Evolutionary conservation across 805 yeast species (phyloP).

Genomic region (Saccharomycopsis sp.): DNA sequence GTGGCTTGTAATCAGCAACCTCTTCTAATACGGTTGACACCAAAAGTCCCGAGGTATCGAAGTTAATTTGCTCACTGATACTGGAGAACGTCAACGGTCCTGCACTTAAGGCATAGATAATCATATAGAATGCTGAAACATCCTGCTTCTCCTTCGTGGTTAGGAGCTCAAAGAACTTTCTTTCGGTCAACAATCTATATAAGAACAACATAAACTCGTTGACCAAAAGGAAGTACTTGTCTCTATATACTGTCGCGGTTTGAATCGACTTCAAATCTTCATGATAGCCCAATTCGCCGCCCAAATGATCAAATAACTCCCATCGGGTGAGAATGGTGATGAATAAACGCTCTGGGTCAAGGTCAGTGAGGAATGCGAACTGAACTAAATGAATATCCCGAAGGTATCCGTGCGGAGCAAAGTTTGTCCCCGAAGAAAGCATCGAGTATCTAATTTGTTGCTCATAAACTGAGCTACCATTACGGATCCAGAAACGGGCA

Average conservation of each 20-base stretch:
- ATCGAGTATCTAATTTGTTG: slow-evolving; percentile 72
- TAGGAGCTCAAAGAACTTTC: slow-evolving; percentile 14
- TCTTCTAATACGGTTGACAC: slow-evolving; percentile 43
- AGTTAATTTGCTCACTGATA: slow-evolving; percentile 23
- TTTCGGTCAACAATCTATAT: slow-evolving; percentile 18
- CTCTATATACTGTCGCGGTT: slow-evolving; percentile 39
- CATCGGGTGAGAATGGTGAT: slow-evolving; percentile 41
- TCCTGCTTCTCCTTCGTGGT: slow-evolving; percentile 8
- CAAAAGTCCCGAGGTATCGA: slow-evolving; percentile 34
- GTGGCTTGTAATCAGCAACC: slow-evolving; percentile 54
- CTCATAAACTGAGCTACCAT: slow-evolving; percentile 74
- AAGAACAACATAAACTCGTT: slow-evolving; percentile 34
- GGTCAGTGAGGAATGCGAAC: slow-evolving; percentile 42
- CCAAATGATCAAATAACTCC: slow-evolving; percentile 14
- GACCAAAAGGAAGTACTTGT: slow-evolving; percentile 24
- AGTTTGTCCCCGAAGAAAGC: slow-evolving; percentile 36
- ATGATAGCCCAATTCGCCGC: background rate
- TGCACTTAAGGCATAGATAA: slow-evolving; percentile 9
- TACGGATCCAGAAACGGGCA: slow-evolving; percentile 89
- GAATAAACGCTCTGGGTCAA: slow-evolving; percentile 61
- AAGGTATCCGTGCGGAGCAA: slow-evolving; percentile 75
- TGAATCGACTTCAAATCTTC: slow-evolving; percentile 19
- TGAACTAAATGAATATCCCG: slow-evolving; percentile 76
- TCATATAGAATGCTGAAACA: slow-evolving; percentile 1
- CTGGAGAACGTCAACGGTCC: slow-evolving; percentile 16